Evolutionary conservation across 129 eudicot genomes (phyloP).

Genomic region (Gnaphalium uliginosum): DNA sequence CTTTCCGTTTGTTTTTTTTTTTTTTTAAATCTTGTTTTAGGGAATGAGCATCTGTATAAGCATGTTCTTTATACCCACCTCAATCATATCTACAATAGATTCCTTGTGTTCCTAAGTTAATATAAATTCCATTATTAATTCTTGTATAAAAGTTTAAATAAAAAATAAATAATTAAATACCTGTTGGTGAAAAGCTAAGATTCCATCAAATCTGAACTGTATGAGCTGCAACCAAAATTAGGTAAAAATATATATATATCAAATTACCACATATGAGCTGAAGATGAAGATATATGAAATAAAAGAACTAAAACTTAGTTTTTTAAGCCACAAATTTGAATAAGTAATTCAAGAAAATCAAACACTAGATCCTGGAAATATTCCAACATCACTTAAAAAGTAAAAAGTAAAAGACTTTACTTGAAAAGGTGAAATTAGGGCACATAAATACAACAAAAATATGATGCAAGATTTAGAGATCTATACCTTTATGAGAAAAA

Average conservation of each 20-base stretch:
- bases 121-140: not conserved
- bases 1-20: not conserved
- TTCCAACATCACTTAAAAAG: conserved; percentile 14
- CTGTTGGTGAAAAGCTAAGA: conserved; percentile 32
- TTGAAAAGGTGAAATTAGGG: conserved; percentile 12
- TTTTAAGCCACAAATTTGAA: not conserved
- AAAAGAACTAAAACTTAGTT: not conserved
- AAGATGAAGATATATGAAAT: not conserved
- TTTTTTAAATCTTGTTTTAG: conserved; percentile 21
- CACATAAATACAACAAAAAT: conserved; percentile 15
- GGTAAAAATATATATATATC: conserved; percentile 20
- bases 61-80: conserved; percentile 36
- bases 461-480: conserved; percentile 41
- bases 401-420: conserved; percentile 18
- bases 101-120: conserved; percentile 23
- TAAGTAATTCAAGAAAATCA: conserved; percentile 21
- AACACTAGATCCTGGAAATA: conserved; percentile 31
- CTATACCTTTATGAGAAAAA: conserved; percentile 39
- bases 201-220: conserved; percentile 29
- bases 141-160: not conserved
- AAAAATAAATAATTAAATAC: conserved; percentile 10
- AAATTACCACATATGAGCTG: conserved; percentile 15
- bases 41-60: conserved; percentile 25
- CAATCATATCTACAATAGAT: conserved; percentile 22
- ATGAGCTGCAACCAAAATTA: conserved; percentile 38